These are phyloP conservation scores for Arthrobotrys entomopaga DNA, from an alignment of 2,329 filamentous ascomycete species.

Conservation along the genomic window DNA sequence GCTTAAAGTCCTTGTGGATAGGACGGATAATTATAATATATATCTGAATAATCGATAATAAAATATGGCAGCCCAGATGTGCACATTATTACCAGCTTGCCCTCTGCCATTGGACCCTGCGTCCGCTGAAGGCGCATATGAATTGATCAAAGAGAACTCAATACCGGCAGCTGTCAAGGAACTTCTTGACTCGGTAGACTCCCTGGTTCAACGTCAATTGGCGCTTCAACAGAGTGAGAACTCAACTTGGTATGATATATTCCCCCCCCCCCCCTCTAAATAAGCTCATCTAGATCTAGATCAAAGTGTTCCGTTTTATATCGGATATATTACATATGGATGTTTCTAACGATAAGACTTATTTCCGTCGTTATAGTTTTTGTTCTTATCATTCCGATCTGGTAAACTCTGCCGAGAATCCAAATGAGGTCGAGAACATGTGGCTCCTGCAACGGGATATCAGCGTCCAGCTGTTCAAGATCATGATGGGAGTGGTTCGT, in stretches of 20 bases:
- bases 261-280: too few species aligned
- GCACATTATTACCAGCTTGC: slow-evolving; percentile 40
- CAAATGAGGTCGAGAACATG: slow-evolving; percentile 43
- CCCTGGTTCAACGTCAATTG: slow-evolving; percentile 40
- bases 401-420: slow-evolving; percentile 42
- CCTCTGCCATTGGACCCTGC: slow-evolving; percentile 49
- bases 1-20: neutral
- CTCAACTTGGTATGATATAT: slow-evolving; percentile 34
- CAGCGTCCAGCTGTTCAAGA: slow-evolving; percentile 50
- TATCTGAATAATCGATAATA: slow-evolving; percentile 5
- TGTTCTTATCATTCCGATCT: slow-evolving; percentile 49
- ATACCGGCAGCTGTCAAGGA: slow-evolving; percentile 46
- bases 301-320: too few species aligned
- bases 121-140: slow-evolving; percentile 48
- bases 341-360: slow-evolving; percentile 12
- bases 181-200: slow-evolving; percentile 46
- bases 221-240: slow-evolving; percentile 38
- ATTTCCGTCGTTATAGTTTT: slow-evolving; percentile 18
- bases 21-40: slow-evolving; percentile 8
- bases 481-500: slow-evolving; percentile 51
- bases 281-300: neutral
- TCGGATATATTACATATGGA: too few species aligned
- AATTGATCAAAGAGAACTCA: slow-evolving; percentile 50
- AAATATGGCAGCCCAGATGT: slow-evolving; percentile 48
- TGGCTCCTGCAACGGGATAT: slow-evolving; percentile 53